Evolutionary conservation across 352 stramenopile species (phyloP).

Genomic region (Pythium aquatile): DNA sequence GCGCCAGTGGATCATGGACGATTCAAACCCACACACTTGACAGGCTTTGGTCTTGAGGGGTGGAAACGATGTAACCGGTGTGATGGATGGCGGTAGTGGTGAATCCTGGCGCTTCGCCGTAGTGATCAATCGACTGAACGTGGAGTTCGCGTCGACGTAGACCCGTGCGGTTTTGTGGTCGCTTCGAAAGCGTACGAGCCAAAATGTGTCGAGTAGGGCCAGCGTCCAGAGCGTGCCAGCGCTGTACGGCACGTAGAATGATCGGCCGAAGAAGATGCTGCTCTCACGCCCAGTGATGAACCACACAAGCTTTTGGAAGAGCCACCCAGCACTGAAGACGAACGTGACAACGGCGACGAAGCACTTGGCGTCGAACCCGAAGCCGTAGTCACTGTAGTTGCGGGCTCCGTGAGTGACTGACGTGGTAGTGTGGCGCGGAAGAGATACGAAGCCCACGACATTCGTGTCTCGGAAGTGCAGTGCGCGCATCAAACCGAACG

Average conservation of each 20-base stretch:
- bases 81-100: too few relatives aligned
- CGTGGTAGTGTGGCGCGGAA: background rate
- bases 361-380: constrained; percentile 17
- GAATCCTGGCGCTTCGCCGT: too few relatives aligned
- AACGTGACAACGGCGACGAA: background rate
- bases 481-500: constrained; percentile 13
- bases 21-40: constrained; percentile 14
- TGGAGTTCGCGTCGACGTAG: background rate
- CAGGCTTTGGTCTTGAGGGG: background rate
- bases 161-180: background rate
- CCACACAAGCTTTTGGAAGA: background rate
- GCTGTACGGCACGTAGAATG: constrained; percentile 27
- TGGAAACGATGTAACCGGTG: too few relatives aligned
- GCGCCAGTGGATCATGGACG: constrained; percentile 23
- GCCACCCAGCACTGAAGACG: background rate
- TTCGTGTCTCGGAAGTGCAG: constrained; percentile 22
- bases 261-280: constrained; percentile 10
- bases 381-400: constrained; percentile 10
- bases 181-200: constrained; percentile 1
- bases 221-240: constrained; percentile 26
- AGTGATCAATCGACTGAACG: too few relatives aligned
- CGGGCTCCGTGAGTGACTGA: background rate
- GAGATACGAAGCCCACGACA: constrained; percentile 3
- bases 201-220: constrained; percentile 6
- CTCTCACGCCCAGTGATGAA: constrained; percentile 1